Evolutionary conservation across 345 rosid genomes (phyloP).

Genomic region (Punica granatum): DNA sequence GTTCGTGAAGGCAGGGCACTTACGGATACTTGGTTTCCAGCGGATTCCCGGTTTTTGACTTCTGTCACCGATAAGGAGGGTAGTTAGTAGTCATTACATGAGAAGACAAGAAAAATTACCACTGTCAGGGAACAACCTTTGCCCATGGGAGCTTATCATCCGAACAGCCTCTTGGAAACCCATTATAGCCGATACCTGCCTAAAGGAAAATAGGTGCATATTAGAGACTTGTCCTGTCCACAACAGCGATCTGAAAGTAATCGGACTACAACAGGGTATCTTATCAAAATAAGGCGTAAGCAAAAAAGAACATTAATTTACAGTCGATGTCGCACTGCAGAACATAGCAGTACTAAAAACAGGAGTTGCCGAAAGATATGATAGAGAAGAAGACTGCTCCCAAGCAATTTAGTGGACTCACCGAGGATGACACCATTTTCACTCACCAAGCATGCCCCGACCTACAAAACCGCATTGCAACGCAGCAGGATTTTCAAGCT

Average conservation of each 20-base stretch:
- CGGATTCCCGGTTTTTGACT: conserved; percentile 65
- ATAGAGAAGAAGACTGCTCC: neutral
- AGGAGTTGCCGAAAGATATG: neutral
- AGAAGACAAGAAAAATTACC: neutral
- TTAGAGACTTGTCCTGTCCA: neutral
- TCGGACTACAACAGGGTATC: neutral
- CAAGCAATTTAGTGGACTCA: conserved; percentile 22
- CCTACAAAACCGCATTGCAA: conserved; percentile 31
- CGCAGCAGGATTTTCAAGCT: neutral
- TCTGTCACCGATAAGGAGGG: conserved; percentile 36
- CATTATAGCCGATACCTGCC: conserved; percentile 92
- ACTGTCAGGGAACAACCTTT: conserved; percentile 38
- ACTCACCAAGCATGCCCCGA: conserved; percentile 94
- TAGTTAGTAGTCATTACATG: conserved; percentile 1
- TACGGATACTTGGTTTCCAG: conserved; percentile 92
- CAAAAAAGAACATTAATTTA: neutral
- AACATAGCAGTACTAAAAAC: no score
- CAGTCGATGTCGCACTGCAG: neutral
- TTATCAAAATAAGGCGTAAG: neutral
- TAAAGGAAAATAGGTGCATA: conserved; percentile 8
- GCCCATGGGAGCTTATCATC: conserved; percentile 99
- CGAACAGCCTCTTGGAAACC: conserved; percentile 98
- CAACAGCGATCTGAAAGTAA: neutral
- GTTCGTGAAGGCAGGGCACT: conserved; percentile 20
- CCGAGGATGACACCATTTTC: conserved; percentile 84